Percentiles rank a stretch among this genome's conserved stretches.
These are phyloP conservation scores for Fonsecaea pugnacius DNA, from an alignment of 2,329 filamentous ascomycete genomes.

Conservation along the genomic window DNA sequence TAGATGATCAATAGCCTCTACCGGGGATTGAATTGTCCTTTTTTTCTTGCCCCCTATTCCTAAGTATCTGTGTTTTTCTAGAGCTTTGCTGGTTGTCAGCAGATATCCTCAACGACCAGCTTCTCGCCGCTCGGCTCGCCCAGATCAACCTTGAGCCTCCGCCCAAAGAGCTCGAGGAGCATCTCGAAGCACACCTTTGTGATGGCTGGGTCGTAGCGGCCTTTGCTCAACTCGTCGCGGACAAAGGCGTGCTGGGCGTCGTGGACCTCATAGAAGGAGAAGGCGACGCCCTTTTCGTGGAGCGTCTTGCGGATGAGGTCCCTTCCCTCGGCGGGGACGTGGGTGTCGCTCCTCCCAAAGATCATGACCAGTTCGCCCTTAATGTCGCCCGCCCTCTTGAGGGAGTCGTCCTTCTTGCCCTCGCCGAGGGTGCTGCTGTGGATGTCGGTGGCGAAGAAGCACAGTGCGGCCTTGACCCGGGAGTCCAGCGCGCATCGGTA, in stretches of 20 bases:
- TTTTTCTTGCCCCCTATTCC: background rate
- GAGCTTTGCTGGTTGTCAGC: conserved; percentile 49
- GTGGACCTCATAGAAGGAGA: conserved; percentile 86
- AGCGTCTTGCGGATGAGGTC: conserved; percentile 83
- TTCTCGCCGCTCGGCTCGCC: conserved; percentile 68
- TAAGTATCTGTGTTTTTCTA: background rate
- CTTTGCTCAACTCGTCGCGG: conserved; percentile 87
- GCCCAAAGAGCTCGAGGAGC: conserved; percentile 79
- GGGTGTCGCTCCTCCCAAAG: conserved; percentile 87
- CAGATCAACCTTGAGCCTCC: conserved; percentile 77
- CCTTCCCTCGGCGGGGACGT: conserved; percentile 80
- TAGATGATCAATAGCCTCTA: background rate
- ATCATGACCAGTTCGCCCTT: conserved; percentile 84
- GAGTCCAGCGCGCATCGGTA: conserved; percentile 74
- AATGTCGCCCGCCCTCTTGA: conserved; percentile 67
- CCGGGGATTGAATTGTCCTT: background rate
- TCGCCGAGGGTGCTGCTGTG: conserved; percentile 77
- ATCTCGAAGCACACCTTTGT: conserved; percentile 90
- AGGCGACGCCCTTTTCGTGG: conserved; percentile 72
- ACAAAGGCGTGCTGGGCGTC: conserved; percentile 97
- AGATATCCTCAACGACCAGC: conserved; percentile 72
- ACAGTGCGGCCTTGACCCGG: conserved; percentile 75
- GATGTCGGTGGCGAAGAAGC: conserved; percentile 92
- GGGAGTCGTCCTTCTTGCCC: conserved; percentile 65
- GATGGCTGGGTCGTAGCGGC: conserved; percentile 87